Percentiles rank a stretch among this genome's conserved stretches.
Evolutionary conservation across 768 basidiomycete species (phyloP).

Genomic region (Tylopilus vinaceipallidus): DNA sequence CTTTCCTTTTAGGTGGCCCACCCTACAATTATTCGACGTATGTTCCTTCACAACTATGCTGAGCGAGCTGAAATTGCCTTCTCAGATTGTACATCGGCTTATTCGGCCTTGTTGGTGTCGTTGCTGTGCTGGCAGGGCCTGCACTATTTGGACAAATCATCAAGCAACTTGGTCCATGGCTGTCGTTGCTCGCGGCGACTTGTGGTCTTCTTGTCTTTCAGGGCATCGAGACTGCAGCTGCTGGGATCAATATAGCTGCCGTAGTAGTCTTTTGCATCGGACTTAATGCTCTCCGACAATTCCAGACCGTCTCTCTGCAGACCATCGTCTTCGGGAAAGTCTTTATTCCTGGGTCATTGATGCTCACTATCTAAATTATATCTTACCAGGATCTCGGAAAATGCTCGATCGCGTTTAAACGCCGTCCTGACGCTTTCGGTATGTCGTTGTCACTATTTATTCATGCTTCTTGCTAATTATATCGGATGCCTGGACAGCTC

Average conservation of each 20-base stretch:
- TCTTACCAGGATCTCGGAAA: conserved; percentile 23
- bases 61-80: neutral
- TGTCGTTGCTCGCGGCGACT: conserved; percentile 35
- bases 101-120: conserved; percentile 46
- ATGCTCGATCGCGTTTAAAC: conserved; percentile 27
- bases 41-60: neutral
- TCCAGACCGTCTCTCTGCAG: conserved; percentile 36
- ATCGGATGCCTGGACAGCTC: conserved; percentile 6
- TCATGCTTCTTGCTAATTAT: neutral
- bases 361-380: neutral
- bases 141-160: conserved; percentile 18
- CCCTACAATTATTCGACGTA: conserved; percentile 38
- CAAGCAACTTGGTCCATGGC: conserved; percentile 39
- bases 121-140: conserved; percentile 30
- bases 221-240: conserved; percentile 37
- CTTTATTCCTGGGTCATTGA: neutral
- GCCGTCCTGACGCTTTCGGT: conserved; percentile 30
- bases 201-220: conserved; percentile 26
- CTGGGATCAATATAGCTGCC: conserved; percentile 35
- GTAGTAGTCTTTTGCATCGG: conserved; percentile 39
- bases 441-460: neutral
- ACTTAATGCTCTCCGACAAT: conserved; percentile 37
- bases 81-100: conserved; percentile 39
- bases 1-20: conserved; percentile 39
- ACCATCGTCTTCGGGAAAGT: conserved; percentile 23